Evolutionary conservation across 371 early-diverging fungal species (phyloP), one percentile per base, ranked within the genome.

Genomic region (Lichtheimia corymbifera): DNA sequence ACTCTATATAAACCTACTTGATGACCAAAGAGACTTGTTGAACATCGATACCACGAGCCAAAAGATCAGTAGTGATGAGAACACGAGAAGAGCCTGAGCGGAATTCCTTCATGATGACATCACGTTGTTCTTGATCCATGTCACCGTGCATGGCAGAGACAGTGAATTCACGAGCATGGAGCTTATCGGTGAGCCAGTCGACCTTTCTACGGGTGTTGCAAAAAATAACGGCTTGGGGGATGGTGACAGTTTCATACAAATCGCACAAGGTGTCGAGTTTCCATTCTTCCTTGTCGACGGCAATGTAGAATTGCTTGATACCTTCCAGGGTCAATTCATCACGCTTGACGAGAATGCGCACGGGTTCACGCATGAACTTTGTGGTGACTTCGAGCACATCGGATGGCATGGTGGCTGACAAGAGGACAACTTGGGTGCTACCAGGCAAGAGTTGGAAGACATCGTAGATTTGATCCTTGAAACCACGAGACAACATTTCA

Each of bases 41-140:
- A 44, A 99, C 97, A 86, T 99, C 99, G 68, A 99, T 97, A 76
- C 99, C 99, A 78, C 99, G 93, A 49, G 98, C 97, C 85, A 95
- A 89, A 50, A 99, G 81, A 73, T 98, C 99, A 58, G 99, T 99
- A 69, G 99, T 93, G 61, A 99, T 96, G 63, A 99, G 84, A 15
- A 97, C 97, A 74, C 99, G 93, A 68, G 90, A 89, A 43, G 92
- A 87, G 50, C 96, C 97, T 61, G 88, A 88, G 44, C 97, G 90
- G 90, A 99, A 99, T 76, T 95, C 95, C 69, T 92, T 85, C 96
- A 99, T 95, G 64, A 98, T 95, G 22, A 92, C 87, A 69, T 97
- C 95, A 79, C 99, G 92, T 74, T 97, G 96, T 64, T 89, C 76
- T 80, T 99, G 98, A 55, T 92, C 88, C 93, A 99, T 92, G 54